phyloP scores from a whole-genome alignment of 164 flowering plant species.

The Aristolochia californica region DNA sequence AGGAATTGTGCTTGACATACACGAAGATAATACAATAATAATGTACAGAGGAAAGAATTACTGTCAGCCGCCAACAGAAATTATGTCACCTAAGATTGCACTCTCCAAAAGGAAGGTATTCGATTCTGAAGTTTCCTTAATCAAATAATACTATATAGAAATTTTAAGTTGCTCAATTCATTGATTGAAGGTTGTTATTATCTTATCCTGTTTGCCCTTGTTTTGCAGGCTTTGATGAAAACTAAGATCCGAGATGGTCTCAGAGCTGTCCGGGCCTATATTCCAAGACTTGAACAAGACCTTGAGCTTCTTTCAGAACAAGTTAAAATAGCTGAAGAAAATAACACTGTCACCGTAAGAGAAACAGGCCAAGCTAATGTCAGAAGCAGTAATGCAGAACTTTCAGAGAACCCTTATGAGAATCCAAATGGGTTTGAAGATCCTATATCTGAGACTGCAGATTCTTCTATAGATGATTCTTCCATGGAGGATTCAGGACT shows the following conservation, averaged over 20 bases:
- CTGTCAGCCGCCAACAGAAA: slow-evolving; percentile 94
- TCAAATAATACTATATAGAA: not conserved
- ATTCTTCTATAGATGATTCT: slow-evolving; percentile 19
- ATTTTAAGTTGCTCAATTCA: not conserved
- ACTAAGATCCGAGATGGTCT: slow-evolving; percentile 76
- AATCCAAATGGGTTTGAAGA: slow-evolving; percentile 27
- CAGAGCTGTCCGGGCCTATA: slow-evolving; percentile 57
- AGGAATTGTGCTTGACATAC: slow-evolving; percentile 92
- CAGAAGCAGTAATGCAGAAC: slow-evolving; percentile 62
- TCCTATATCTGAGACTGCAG: slow-evolving; percentile 18
- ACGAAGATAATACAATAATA: slow-evolving; percentile 74
- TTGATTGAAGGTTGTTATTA: not conserved
- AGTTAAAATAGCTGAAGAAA: slow-evolving; percentile 20
- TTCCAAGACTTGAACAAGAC: slow-evolving; percentile 78
- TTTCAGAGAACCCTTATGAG: slow-evolving; percentile 13
- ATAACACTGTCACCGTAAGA: slow-evolving; percentile 9
- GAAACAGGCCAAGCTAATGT: slow-evolving; percentile 8
- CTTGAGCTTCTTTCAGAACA: slow-evolving; percentile 55
- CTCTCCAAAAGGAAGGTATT: slow-evolving; percentile 82
- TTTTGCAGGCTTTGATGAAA: slow-evolving; percentile 74
- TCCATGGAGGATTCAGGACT: too few relatives aligned
- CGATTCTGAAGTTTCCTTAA: not conserved
- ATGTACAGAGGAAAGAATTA: slow-evolving; percentile 99
- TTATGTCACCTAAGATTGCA: slow-evolving; percentile 86
- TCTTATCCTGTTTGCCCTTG: not conserved